Conservation (phyloP, 139 green algal genomes). For the Diplosphaera chodatii region DNA sequence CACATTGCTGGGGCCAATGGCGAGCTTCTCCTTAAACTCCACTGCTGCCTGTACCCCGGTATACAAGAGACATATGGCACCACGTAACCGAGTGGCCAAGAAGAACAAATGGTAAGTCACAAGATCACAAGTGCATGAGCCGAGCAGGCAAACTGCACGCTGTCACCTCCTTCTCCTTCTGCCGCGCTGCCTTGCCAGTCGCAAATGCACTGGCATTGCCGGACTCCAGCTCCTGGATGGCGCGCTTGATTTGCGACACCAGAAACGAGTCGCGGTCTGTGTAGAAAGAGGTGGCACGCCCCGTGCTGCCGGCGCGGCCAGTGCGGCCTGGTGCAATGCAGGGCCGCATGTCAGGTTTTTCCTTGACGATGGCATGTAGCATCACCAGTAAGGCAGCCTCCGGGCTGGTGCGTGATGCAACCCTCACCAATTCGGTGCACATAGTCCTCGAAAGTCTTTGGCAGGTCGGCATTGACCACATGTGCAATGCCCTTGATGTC, state of each 20-base stretch:
- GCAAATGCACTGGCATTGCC: conserved; percentile 79
- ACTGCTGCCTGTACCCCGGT: conserved; percentile 7
- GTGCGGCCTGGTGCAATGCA: conserved; percentile 55
- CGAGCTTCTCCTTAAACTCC: conserved; percentile 46
- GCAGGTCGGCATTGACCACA: conserved; percentile 20
- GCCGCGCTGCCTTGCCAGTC: conserved; percentile 67
- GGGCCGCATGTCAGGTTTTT: no score
- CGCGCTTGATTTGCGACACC: conserved; percentile 58
- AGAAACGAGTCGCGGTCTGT: conserved; percentile 71
- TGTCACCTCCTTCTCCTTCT: conserved; percentile 50
- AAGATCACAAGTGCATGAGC: no score
- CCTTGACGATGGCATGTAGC: no score
- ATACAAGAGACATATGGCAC: no score
- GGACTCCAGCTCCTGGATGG: conserved; percentile 62
- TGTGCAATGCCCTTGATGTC: conserved; percentile 22
- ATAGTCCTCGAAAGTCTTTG: conserved; percentile 20
- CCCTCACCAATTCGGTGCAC: conserved; percentile 20
- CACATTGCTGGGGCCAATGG: conserved; percentile 23
- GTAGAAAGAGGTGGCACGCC: conserved; percentile 73
- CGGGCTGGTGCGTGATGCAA: no score
- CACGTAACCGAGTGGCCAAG: no score
- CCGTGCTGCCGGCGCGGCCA: conserved; percentile 59
- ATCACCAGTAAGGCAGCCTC: no score
- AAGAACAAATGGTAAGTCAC: no score
- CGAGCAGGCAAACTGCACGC: no score